Evolutionary conservation across 768 basidiomycete species (phyloP), one percentile per base, ranked within the genome.

Genomic region (Rhizopogon vulgaris): DNA sequence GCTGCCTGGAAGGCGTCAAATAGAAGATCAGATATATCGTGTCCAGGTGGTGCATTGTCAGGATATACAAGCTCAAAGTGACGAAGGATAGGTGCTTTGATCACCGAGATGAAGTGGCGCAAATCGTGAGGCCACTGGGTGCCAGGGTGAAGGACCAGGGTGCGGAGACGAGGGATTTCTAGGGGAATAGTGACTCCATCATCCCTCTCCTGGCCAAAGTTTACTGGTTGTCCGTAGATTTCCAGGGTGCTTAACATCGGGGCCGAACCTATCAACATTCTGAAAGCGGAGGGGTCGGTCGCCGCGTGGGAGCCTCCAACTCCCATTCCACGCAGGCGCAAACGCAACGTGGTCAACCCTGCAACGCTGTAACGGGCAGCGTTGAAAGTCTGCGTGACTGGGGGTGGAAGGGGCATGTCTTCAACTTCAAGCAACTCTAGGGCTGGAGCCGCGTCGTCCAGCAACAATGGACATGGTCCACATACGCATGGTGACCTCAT

Each of bases 1-100:
- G 40, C 15, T 51, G 62, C 51, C 39, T 48, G 43, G 7, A 54
- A 53, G 47, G 39, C 50, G 50, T 55, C 30, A 45, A 58, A 45
- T 25, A 47, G n/a, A 41, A 52, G 52, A 41, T 39, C 24, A 15
- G 37, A 43, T 43, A 39, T 41, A 41, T 41, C 49, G 36, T 45
- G 30, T 38, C 46, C 41, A 39, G 34, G 43, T n/a, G 32, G 32
- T 14, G 28, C 30, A 17, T 49, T 41, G 32, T 28, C 25, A 14
- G 37, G 36, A 28, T 22, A 42, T 11, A 43, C 37, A 38, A 51
- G 49, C 36, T 34, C 37, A 3, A 34, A 43, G 38, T 42, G 40
- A 47, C 36, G 27, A 27, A 47, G 38, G 34, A 48, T 28, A 32
- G 47, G 38, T 17, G 48, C 47, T 49, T 41, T 51, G 48, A 49